Percentiles rank a stretch among this genome's conserved stretches.
Evolutionary conservation across 208 protist genomes (phyloP).

Genomic region (Blastocrithidia nonstop): DNA sequence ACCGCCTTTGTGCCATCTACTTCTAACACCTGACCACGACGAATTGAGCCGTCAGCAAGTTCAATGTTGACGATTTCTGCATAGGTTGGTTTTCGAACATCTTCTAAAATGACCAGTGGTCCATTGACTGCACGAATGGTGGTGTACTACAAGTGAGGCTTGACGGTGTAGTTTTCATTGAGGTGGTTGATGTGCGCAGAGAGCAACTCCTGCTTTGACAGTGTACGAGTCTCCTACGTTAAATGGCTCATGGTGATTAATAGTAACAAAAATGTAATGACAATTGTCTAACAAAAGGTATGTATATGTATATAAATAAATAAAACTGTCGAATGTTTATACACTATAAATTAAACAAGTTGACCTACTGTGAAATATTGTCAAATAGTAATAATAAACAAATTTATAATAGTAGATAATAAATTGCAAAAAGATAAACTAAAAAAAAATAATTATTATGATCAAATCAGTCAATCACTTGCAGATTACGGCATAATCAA

Average conservation of each 20-base stretch:
- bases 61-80: conserved; percentile 99
- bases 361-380: conserved; percentile 4
- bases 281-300: conserved; percentile 1
- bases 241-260: conserved; percentile 35
- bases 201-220: conserved; percentile 82
- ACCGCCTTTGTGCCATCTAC: conserved; percentile 97
- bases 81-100: conserved; percentile 97
- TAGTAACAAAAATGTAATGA: too few species aligned
- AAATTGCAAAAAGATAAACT: not conserved
- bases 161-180: conserved; percentile 50
- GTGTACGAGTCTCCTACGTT: conserved; percentile 28
- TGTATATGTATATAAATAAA: conserved; percentile 4
- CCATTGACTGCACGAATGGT: conserved; percentile 99
- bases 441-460: too few species aligned
- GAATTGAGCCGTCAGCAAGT: conserved; percentile 90
- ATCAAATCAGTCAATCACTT: too few species aligned
- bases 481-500: conserved; percentile 1
- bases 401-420: conserved; percentile 9
- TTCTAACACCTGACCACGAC: conserved; percentile 98
- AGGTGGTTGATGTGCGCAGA: conserved; percentile 57
- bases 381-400: conserved; percentile 7
- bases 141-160: conserved; percentile 93
- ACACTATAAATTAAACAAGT: conserved; percentile 5
- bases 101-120: conserved; percentile 99
- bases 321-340: conserved; percentile 2